Evolutionary conservation across 768 basidiomycete species (phyloP).

Genomic region (Melanogaster broomeanus): DNA sequence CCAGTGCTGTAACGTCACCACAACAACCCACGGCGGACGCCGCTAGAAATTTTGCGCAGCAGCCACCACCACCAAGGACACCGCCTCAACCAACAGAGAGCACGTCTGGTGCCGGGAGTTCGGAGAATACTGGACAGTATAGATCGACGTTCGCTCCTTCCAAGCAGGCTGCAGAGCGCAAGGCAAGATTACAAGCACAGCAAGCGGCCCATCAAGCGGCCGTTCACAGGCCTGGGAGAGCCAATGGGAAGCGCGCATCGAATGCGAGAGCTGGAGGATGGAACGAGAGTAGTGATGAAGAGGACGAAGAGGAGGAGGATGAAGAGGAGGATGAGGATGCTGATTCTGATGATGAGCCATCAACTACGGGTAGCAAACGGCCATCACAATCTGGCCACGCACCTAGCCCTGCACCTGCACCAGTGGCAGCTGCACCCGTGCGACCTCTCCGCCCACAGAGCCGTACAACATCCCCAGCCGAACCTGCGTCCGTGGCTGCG

Average conservation of each 20-base stretch:
- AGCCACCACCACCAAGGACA: slow-evolving; percentile 25
- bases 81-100: slow-evolving; percentile 40
- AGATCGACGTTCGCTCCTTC: slow-evolving; percentile 90
- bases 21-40: slow-evolving; percentile 10
- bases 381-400: slow-evolving; percentile 26
- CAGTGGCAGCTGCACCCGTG: slow-evolving; percentile 21
- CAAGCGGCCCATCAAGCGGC: slow-evolving; percentile 83
- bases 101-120: slow-evolving; percentile 13
- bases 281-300: slow-evolving; percentile 79
- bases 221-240: slow-evolving; percentile 70
- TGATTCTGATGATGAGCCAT: slow-evolving; percentile 58
- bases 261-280: slow-evolving; percentile 46
- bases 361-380: slow-evolving; percentile 33
- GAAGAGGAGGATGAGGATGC: slow-evolving; percentile 66
- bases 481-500: slow-evolving; percentile 21
- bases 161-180: slow-evolving; percentile 80
- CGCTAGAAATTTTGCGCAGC: slow-evolving; percentile 3
- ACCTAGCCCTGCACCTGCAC: slow-evolving; percentile 17
- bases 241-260: slow-evolving; percentile 40
- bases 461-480: slow-evolving; percentile 31
- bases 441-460: slow-evolving; percentile 33
- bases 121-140: slow-evolving; percentile 45
- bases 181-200: slow-evolving; percentile 81
- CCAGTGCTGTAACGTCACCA: slow-evolving; percentile 12
- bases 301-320: slow-evolving; percentile 82